Percentiles rank a stretch among this genome's conserved stretches.
Conservation (phyloP, 1,284 basidiomycete species). For the Boletus albobrunnescens region DNA sequence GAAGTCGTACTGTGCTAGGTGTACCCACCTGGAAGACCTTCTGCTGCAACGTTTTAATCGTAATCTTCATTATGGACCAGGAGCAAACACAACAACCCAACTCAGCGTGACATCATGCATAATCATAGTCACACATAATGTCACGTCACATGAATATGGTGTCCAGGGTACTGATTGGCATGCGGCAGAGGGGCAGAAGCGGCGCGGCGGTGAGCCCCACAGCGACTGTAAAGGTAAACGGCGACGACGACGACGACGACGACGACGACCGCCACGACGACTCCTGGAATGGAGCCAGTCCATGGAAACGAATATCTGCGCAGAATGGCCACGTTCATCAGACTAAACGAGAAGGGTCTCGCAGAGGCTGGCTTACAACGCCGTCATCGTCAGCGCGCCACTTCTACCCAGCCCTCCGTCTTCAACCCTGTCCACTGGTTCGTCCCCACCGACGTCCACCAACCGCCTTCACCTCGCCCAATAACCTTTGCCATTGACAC, state of each 20-base stretch:
- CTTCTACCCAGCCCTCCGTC: conserved; percentile 37
- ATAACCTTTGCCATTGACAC: conserved; percentile 69
- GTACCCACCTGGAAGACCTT: conserved; percentile 70
- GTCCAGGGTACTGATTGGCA: conserved; percentile 24
- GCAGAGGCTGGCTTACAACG: conserved; percentile 60
- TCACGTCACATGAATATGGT: conserved; percentile 23
- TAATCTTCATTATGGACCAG: conserved; percentile 76
- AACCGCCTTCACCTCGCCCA: conserved; percentile 43
- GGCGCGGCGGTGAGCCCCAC: conserved; percentile 12
- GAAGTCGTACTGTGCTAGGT: neutral
- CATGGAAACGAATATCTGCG: conserved; percentile 72
- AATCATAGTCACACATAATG: conserved; percentile 20
- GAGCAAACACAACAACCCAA: conserved; percentile 9
- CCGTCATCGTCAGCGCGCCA: conserved; percentile 43
- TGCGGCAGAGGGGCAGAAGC: conserved; percentile 19
- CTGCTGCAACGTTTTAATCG: conserved; percentile 90
- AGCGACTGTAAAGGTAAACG: neutral
- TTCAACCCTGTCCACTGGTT: conserved; percentile 69
- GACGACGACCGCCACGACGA: conserved; percentile 13
- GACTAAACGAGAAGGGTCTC: conserved; percentile 63
- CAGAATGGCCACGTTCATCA: conserved; percentile 62
- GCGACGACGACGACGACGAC: conserved; percentile 8
- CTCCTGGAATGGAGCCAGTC: conserved; percentile 53
- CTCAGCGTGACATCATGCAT: conserved; percentile 19
- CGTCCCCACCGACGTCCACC: conserved; percentile 33